These are phyloP conservation scores for Botrytis medusae DNA, from an alignment of 2,329 filamentous ascomycete genomes.

Conservation along the genomic window DNA sequence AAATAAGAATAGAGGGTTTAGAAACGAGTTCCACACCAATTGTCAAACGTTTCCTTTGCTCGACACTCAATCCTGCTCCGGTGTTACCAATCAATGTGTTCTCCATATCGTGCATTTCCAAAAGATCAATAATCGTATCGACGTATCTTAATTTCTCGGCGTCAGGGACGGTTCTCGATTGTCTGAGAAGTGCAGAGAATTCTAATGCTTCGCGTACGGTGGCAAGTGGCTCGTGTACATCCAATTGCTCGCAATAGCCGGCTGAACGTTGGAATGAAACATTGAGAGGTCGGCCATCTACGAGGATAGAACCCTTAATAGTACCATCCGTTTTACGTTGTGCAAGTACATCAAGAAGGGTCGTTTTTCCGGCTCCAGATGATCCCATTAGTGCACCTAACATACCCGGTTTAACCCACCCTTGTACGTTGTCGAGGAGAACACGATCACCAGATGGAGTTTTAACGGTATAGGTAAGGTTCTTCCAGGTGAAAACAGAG, in stretches of 20 bases:
- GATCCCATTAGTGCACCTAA: conserved; percentile 62
- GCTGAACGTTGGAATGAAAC: conserved; percentile 86
- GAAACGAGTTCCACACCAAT: conserved; percentile 61
- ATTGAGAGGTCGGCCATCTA: conserved; percentile 65
- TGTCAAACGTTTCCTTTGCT: conserved; percentile 61
- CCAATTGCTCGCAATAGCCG: conserved; percentile 70
- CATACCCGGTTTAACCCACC: conserved; percentile 60
- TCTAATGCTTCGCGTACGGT: conserved; percentile 85
- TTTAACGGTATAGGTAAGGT: conserved; percentile 67
- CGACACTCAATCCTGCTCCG: conserved; percentile 60
- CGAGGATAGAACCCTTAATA: conserved; percentile 77
- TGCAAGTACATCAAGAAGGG: conserved; percentile 80
- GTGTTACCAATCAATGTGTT: conserved; percentile 64
- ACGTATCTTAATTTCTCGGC: conserved; percentile 81
- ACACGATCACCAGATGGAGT: conserved; percentile 60
- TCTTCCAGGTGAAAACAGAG: conserved; percentile 72
- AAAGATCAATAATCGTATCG: conserved; percentile 68
- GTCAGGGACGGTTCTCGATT: conserved; percentile 67
- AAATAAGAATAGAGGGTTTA: conserved; percentile 58
- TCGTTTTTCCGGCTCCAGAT: conserved; percentile 83
- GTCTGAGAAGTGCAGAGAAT: conserved; percentile 81
- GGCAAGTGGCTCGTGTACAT: conserved; percentile 78
- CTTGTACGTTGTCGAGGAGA: conserved; percentile 67
- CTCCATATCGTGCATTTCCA: conserved; percentile 66
- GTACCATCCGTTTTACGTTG: conserved; percentile 86